Conservation (phyloP, 164 flowering plant species). For the Magnolia officinalis region DNA sequence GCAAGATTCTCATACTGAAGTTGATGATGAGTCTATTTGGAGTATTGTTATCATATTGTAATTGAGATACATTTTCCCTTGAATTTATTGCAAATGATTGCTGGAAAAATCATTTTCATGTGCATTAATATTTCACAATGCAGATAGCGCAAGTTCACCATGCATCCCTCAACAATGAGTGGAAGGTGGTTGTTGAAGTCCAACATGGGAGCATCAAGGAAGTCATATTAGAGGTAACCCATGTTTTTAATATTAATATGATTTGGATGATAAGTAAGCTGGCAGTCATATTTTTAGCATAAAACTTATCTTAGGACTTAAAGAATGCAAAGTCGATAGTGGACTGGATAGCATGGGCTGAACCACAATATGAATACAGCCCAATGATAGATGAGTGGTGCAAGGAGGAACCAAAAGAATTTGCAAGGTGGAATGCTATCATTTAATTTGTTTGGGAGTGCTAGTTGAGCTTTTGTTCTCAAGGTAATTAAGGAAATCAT, state of each 20-base stretch:
- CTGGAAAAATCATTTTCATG: too few species aligned
- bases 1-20: slow-evolving; percentile 34
- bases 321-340: slow-evolving; percentile 91
- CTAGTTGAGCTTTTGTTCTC: too few species aligned
- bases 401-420: slow-evolving; percentile 95
- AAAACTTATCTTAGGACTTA: slow-evolving; percentile 56
- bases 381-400: slow-evolving; percentile 99
- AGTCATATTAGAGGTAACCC: slow-evolving; percentile 76
- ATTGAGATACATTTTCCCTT: neutral
- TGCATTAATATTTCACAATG: slow-evolving; percentile 15
- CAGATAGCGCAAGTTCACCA: slow-evolving; percentile 99
- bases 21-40: too few species aligned
- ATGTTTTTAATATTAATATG: slow-evolving; percentile 14
- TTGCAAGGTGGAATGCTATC: slow-evolving; percentile 21
- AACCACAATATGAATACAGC: slow-evolving; percentile 82
- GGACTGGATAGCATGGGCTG: slow-evolving; percentile 99
- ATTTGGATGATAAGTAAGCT: slow-evolving; percentile 9
- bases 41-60: neutral
- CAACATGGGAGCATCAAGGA: slow-evolving; percentile 87
- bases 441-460: too few species aligned
- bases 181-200: slow-evolving; percentile 89
- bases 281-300: slow-evolving; percentile 10
- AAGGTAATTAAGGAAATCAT: slow-evolving; percentile 32
- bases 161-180: slow-evolving; percentile 70
- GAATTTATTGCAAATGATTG: too few species aligned